Base-by-base conservation (phyloP, 306 rosid species). In the Corylus americana region DNA sequence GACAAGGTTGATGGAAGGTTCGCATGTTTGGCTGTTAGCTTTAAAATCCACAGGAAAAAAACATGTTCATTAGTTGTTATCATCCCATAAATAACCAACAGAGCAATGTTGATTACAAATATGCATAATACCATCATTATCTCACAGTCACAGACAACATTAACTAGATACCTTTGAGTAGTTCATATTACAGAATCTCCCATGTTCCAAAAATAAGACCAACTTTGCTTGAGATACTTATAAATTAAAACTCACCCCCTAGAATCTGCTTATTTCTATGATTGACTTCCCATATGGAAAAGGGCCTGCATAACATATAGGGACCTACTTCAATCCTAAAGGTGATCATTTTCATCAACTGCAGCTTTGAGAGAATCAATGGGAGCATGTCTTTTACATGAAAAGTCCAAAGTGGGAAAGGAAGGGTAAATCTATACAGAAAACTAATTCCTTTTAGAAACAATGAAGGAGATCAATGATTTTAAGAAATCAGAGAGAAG, bases 1-100 rank as follows among this genome's bases (percentile, higher is more conserved):
- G 98, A 90, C 82, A 94, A 82, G 55, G 97, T 85, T 83, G 98
- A 81, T 17, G 97, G 98, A 80, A 92, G 97, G 73, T 90, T 89
- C 84, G 89, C 83, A 72, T 92, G 98, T 84, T 84, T 84, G 13
- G 73, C 89, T 79, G 97, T 93, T 79, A 93, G 81, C 98, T 90
- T 73, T 44, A 78, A 54, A 85, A 55, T 35, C 2, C 50, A 64
- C 16, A 78, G 82, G 58, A 77, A 81, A 79, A 86, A 55, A 86
- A 42, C 61, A 79, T 50, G 61, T 73, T 62, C 25, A 70, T 69
- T 74, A 79, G 70, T 27, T n/a, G 62, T 49, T 47, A 62, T 71
- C 22, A 11, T 57, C 64, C 77, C 66, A 42, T 71, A 12, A 42
- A 42, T 62, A 39, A 63, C 20, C 6, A 82, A 74, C 13, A 77